A percentile compares a stretch with the other conserved stretches of the same genome.
phyloP scores from a whole-genome alignment of 768 basidiomycete species.

The Termitomyces bulborhizus region DNA sequence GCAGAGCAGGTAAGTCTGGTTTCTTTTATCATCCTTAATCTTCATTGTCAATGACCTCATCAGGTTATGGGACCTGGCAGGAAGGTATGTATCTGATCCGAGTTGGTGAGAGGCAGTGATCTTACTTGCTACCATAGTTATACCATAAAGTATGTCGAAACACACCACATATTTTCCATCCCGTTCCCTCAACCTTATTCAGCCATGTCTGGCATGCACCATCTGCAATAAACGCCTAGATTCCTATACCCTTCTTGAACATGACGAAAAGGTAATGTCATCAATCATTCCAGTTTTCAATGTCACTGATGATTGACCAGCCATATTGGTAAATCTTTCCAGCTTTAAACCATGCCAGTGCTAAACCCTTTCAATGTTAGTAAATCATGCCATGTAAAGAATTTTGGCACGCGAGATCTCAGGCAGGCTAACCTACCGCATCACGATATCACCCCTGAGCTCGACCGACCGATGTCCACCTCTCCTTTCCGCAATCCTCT shows the following conservation, averaged over 20 bases:
- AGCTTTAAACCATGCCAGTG: background rate
- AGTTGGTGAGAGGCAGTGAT: constrained; percentile 1
- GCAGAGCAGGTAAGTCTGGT: constrained; percentile 68
- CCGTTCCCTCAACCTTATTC: constrained; percentile 4
- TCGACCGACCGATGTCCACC: constrained; percentile 10
- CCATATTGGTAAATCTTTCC: constrained; percentile 42
- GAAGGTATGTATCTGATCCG: constrained; percentile 48
- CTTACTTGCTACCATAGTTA: constrained; percentile 35
- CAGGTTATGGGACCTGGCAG: constrained; percentile 85
- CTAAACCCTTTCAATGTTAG: constrained; percentile 29
- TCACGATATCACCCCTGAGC: constrained; percentile 26
- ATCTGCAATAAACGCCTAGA: constrained; percentile 75
- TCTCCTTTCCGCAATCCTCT: constrained; percentile 17
- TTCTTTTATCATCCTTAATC: background rate
- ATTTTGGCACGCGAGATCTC: constrained; percentile 71
- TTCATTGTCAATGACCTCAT: constrained; percentile 8
- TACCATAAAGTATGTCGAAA: constrained; percentile 62
- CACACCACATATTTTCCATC: background rate
- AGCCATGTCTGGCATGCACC: constrained; percentile 79
- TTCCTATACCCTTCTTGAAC: constrained; percentile 71
- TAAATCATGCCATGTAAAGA: constrained; percentile 77
- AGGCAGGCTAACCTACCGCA: constrained; percentile 66
- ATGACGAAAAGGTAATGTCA: constrained; percentile 65
- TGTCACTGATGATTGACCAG: constrained; percentile 17
- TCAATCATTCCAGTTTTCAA: background rate